A percentile compares a stretch with the other conserved stretches of the same genome.
phyloP scores from a whole-genome alignment of 305 asterid genomes.

The Lippia alba region DNA sequence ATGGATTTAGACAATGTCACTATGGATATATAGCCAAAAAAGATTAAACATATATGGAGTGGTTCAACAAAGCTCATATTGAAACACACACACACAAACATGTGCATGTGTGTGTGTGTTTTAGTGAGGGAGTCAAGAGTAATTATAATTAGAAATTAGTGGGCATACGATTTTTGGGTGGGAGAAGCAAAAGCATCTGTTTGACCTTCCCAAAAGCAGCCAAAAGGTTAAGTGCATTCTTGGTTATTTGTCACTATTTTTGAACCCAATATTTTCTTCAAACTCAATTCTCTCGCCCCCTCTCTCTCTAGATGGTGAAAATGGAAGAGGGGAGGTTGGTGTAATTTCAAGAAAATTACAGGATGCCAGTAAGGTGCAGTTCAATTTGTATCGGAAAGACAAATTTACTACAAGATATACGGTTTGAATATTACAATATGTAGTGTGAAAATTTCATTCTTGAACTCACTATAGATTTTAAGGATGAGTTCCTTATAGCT shows the following conservation, averaged over 20 bases:
- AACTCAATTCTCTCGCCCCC: not conserved
- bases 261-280: conserved; percentile 10
- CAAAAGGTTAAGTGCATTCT: conserved; percentile 31
- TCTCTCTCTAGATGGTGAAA: not conserved
- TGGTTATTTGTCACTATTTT: conserved; percentile 27
- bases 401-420: no score
- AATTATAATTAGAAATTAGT: conserved; percentile 23
- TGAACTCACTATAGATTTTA: no score
- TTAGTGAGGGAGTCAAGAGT: conserved; percentile 14
- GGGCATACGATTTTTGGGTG: conserved; percentile 28
- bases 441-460: no score
- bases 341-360: no score
- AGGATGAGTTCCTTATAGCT: no score
- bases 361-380: no score
- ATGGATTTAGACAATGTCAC: conserved; percentile 6
- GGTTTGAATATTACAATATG: no score
- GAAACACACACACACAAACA: conserved; percentile 12
- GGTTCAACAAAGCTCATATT: no score
- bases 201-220: conserved; percentile 43
- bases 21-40: not conserved
- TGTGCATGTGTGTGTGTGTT: conserved; percentile 12
- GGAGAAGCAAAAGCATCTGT: conserved; percentile 19
- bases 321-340: no score
- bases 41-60: no score
- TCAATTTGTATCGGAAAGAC: no score